Evolutionary conservation across 371 early-diverging fungal genomes (phyloP), one percentile per base, ranked within the genome.

Genomic region (Actinomortierella wolfii): DNA sequence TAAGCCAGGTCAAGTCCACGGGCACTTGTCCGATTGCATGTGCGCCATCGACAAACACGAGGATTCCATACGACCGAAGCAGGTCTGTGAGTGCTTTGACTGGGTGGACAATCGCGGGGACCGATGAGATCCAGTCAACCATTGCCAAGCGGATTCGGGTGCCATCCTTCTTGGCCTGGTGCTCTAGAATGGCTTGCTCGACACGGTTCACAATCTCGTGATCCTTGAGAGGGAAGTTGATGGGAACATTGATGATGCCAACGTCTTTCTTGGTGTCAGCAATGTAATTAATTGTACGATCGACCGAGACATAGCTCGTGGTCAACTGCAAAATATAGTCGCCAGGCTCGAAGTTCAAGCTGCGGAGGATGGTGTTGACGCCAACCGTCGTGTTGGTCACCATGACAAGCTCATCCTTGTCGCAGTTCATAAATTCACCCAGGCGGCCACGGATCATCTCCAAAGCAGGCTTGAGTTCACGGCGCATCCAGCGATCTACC

Each of bases 21-120:
- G 83, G 83, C 13, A 91, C 80, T 61, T 90, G 90, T 13, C 91
- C 90, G 24, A 89, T 79, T 3, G 83, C 79, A 60, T 92, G 91
- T 1, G 91, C 91, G 25, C 87, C 92, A 64, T 91, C 92, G 3
- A 92, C 74, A 52, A 90, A 59, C 15, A 84, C 81, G 26, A 84
- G 59, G 49, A 90, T 85, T 9, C 77, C 76, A 44, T 85, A 62
- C 24, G 81, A 73, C 18, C 71, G 61, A 7, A 89, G 61, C 26
- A 87, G 59, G 14, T 76, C 56, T 18, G 78, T 61, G n/a, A 89
- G 58, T 6, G 73, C 65, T 58, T 89, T 80, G 61, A 84, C 80
- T 0, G 91, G 91, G 25, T 91, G 81, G 23, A 77, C 45, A 17
- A 74, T 56, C 18, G 71, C 83, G 49, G 86, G 87, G 0, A 78